Evolutionary conservation across 2,329 filamentous ascomycete genomes (phyloP).

Genomic region (Fonsecaea multimorphosa): DNA sequence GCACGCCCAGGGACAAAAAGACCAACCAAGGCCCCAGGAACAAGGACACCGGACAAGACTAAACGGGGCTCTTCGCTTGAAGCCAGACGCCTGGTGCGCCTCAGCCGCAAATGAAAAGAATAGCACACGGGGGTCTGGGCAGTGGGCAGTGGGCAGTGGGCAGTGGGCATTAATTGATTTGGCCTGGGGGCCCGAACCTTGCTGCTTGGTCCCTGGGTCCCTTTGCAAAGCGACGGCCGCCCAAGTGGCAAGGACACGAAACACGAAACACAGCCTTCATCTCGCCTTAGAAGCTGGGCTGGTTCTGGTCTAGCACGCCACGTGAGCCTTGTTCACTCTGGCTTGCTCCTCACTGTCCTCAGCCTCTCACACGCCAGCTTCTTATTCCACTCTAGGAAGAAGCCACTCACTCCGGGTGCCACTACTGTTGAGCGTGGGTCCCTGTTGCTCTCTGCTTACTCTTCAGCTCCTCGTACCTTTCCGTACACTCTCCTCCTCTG

Average conservation of each 20-base stretch:
- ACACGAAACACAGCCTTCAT: conserved; percentile 7
- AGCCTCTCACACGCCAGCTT: neutral
- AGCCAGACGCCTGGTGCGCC: neutral
- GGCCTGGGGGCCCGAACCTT: neutral
- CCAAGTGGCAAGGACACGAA: neutral
- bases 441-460: neutral
- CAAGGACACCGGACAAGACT: neutral
- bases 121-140: conserved; percentile 2
- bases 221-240: too few relatives aligned
- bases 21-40: neutral
- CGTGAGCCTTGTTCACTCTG: neutral
- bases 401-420: neutral
- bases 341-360: neutral
- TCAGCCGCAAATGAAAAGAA: conserved; percentile 7
- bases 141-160: too few relatives aligned
- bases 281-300: neutral
- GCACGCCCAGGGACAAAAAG: neutral
- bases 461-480: neutral
- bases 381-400: neutral
- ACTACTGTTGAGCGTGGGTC: neutral
- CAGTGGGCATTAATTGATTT: too few relatives aligned
- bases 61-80: neutral
- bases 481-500: too few relatives aligned
- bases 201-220: too few relatives aligned
- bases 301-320: conserved; percentile 3